Conservation (phyloP, 192 early-diverging fungal species). For the Linnemannia exigua region DNA sequence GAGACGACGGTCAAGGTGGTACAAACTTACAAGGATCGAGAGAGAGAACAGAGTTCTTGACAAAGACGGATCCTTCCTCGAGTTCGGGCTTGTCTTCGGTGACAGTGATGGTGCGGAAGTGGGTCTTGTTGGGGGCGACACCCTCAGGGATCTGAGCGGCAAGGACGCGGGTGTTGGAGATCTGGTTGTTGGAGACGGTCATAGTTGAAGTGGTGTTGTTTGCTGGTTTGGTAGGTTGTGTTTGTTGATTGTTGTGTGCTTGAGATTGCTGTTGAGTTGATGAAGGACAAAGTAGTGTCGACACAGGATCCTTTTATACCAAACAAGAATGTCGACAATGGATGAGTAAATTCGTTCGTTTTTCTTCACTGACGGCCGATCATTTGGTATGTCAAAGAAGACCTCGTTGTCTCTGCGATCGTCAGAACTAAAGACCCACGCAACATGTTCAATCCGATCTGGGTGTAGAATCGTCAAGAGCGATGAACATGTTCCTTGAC, state of each 20-base stretch:
- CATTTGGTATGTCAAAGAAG: background rate
- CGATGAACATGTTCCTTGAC: background rate
- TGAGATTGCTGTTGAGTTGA: background rate
- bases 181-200: slow-evolving; percentile 11
- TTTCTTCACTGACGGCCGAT: background rate
- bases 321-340: background rate
- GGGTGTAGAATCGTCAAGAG: background rate
- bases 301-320: background rate
- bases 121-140: slow-evolving; percentile 1
- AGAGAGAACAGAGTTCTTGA: slow-evolving; percentile 1
- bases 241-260: background rate
- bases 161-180: slow-evolving; percentile 24
- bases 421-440: background rate
- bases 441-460: background rate
- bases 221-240: too few species aligned
- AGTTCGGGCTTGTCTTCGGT: slow-evolving; percentile 29
- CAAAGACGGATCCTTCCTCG: slow-evolving; percentile 16
- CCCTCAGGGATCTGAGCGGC: slow-evolving; percentile 16
- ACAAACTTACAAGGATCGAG: slow-evolving; percentile 18
- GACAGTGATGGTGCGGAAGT: slow-evolving; percentile 4
- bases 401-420: background rate
- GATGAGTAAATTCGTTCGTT: background rate
- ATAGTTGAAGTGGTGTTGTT: slow-evolving; percentile 30
- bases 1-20: background rate
- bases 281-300: background rate